A percentile compares a stretch with the other conserved stretches of the same genome.
phyloP scores from a whole-genome alignment of 192 early-diverging fungal genomes.

The Anaeromyces robustus region DNA sequence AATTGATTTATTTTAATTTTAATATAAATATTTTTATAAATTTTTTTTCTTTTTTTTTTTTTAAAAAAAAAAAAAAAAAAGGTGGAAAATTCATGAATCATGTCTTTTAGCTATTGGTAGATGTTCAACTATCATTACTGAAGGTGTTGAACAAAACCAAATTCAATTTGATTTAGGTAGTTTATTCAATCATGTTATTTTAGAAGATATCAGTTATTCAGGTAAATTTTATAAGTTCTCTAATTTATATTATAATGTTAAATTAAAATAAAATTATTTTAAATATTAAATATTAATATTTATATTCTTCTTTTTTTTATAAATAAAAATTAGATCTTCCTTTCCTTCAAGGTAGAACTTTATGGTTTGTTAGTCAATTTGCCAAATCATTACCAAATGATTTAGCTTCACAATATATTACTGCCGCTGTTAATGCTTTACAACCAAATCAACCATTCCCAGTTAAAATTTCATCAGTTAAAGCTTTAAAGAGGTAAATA shows the following conservation, averaged over 20 bases:
- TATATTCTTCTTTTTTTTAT: neutral
- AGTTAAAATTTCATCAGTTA: conserved; percentile 52
- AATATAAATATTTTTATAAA: too few species aligned
- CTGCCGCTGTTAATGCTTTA: conserved; percentile 59
- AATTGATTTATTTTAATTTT: too few species aligned
- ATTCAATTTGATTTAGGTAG: conserved; percentile 52
- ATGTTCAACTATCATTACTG: conserved; percentile 36
- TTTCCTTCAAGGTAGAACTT: conserved; percentile 76
- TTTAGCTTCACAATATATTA: conserved; percentile 53
- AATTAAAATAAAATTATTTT: too few species aligned
- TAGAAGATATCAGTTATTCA: conserved; percentile 41
- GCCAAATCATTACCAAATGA: conserved; percentile 47
- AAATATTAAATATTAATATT: too few species aligned
- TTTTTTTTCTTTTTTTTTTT: too few species aligned
- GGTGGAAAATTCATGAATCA: conserved; percentile 76
- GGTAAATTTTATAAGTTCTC: conserved; percentile 13
- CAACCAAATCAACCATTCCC: conserved; percentile 29
- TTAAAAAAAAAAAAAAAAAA: neutral
- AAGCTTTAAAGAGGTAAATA: conserved; percentile 43
- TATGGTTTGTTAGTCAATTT: conserved; percentile 76
- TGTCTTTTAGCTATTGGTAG: conserved; percentile 61
- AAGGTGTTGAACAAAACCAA: conserved; percentile 24
- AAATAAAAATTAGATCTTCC: conserved; percentile 37
- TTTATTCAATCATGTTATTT: conserved; percentile 68
- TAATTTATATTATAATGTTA: neutral